Conservation (phyloP, 2,329 filamentous ascomycete species). For the Massarina eburnea region DNA sequence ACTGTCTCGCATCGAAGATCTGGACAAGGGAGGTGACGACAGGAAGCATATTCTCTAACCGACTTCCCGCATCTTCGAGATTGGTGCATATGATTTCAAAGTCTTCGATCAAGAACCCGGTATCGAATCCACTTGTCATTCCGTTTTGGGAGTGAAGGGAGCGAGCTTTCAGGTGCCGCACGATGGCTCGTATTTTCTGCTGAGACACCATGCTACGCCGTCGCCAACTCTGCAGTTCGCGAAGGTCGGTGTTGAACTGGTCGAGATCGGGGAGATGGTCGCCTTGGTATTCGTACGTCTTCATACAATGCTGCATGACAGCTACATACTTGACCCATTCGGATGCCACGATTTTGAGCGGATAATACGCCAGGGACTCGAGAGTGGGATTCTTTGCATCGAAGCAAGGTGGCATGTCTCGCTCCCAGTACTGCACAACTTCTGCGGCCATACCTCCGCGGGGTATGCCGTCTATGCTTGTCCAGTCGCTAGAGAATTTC, state of each 20-base stretch:
- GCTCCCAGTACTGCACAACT: conserved; percentile 15
- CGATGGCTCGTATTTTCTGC: conserved; percentile 10
- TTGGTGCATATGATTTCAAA: conserved; percentile 7
- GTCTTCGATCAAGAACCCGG: conserved; percentile 11
- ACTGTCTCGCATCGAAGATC: conserved; percentile 18
- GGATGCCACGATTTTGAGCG: conserved; percentile 20
- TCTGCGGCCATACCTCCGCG: conserved; percentile 14
- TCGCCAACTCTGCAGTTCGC: conserved; percentile 26
- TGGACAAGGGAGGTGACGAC: conserved; percentile 21
- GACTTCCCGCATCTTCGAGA: conserved; percentile 5
- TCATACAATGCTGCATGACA: conserved; percentile 23
- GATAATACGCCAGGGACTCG: conserved; percentile 17
- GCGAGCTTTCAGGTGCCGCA: conserved; percentile 8
- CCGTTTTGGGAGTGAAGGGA: neutral
- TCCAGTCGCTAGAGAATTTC: conserved; percentile 3
- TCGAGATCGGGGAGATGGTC: conserved; percentile 13
- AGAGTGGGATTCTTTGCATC: conserved; percentile 8
- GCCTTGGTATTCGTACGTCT: conserved; percentile 22
- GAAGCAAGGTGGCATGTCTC: conserved; percentile 7
- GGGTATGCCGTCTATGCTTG: neutral
- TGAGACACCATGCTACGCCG: conserved; percentile 19
- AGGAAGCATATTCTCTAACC: conserved; percentile 17
- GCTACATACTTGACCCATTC: conserved; percentile 28
- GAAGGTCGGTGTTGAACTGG: conserved; percentile 19
- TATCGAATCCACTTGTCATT: neutral